These are phyloP conservation scores for Mycosphaerella arachidis DNA, from an alignment of 2,329 filamentous ascomycete species.

Conservation along the genomic window DNA sequence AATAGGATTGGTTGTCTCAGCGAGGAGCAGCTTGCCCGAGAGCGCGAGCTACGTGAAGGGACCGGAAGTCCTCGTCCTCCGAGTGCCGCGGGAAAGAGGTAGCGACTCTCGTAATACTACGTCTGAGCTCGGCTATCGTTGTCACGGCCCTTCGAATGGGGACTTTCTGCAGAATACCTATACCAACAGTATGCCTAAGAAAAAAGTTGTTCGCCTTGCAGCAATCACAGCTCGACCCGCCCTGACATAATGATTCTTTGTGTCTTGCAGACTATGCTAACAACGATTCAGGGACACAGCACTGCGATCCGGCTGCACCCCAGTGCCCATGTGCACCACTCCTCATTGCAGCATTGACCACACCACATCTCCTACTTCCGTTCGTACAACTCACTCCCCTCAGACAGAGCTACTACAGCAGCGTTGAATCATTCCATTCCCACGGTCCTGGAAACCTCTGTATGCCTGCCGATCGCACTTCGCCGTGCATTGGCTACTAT, in stretches of 20 bases:
- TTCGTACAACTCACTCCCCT: too few species aligned
- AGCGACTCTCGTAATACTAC: neutral
- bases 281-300: too few species aligned
- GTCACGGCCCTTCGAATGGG: neutral
- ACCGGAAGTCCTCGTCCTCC: constrained; percentile 21
- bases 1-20: constrained; percentile 68
- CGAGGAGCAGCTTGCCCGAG: constrained; percentile 33
- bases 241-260: too few species aligned
- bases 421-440: neutral
- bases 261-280: too few species aligned
- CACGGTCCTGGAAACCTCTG: neutral
- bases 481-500: neutral
- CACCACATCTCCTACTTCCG: too few species aligned
- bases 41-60: constrained; percentile 29
- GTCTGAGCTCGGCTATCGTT: neutral
- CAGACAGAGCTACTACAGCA: neutral
- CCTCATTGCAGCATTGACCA: too few species aligned
- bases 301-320: too few species aligned
- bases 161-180: neutral
- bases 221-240: neutral
- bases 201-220: neutral
- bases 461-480: neutral
- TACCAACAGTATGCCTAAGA: neutral
- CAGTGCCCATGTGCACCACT: too few species aligned
- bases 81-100: constrained; percentile 4